Conservation (phyloP, 495 filamentous ascomycete species). For the Penicillium goetzii region DNA sequence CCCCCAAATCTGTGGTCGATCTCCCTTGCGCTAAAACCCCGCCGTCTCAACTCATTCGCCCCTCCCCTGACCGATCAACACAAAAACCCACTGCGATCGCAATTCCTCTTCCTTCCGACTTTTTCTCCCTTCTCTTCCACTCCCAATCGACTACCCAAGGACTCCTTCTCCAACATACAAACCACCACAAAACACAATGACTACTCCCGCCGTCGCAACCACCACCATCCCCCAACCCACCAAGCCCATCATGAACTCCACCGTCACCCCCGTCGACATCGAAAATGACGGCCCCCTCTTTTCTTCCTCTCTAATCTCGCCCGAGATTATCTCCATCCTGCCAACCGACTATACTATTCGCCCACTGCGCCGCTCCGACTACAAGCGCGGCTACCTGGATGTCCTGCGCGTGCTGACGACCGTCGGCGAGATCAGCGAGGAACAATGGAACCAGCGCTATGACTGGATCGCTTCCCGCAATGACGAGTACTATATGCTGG, state of each 20-base stretch:
- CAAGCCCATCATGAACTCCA: conserved; percentile 36
- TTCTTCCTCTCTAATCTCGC: conserved; percentile 74
- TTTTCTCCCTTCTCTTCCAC: background rate
- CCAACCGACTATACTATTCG: conserved; percentile 83
- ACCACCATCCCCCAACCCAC: conserved; percentile 21
- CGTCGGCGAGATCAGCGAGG: conserved; percentile 83
- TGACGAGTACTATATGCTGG: conserved; percentile 83
- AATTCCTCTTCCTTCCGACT: conserved; percentile 6
- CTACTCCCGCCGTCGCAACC: conserved; percentile 20
- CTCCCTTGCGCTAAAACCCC: conserved; percentile 29
- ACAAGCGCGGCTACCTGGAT: conserved; percentile 75
- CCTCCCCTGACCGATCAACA: conserved; percentile 24
- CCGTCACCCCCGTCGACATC: conserved; percentile 53
- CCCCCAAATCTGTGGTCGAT: conserved; percentile 15
- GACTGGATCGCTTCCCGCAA: conserved; percentile 80
- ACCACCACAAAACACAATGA: conserved; percentile 19
- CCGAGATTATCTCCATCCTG: conserved; percentile 67
- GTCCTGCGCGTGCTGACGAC: conserved; percentile 88
- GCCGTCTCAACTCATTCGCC: conserved; percentile 23
- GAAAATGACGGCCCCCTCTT: conserved; percentile 68
- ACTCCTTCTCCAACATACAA: background rate
- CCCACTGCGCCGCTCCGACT: conserved; percentile 78
- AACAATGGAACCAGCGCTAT: conserved; percentile 76
- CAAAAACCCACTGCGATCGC: conserved; percentile 13
- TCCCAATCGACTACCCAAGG: conserved; percentile 2